Evolutionary conservation across 495 filamentous ascomycete genomes (phyloP), one percentile per base, ranked within the genome.

Genomic region (Margaritispora aquatica): DNA sequence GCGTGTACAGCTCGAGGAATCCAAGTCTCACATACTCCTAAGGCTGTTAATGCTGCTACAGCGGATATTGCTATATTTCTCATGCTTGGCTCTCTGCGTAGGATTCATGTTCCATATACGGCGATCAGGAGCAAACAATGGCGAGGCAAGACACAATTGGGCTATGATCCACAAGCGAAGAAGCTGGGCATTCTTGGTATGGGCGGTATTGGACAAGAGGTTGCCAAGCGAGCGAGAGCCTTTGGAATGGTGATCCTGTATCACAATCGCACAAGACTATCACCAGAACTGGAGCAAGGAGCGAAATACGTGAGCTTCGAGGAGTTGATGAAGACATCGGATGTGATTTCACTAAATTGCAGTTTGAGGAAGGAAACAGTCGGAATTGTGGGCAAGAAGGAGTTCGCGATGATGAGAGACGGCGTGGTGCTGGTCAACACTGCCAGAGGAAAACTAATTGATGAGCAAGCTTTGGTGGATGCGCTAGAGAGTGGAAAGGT

Each of bases 371-470:
- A 46, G 15, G 67, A 60, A 52, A 92, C 89, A 7, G 71, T 73
- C 26, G 81, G 90, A 61, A 87, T 86, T 55, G 84, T 92, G 56
- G 83, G 80, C 44, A 75, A 72, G n/a, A 77, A 78, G 44, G 79
- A 89, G 61, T 78, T 92, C 62, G 70, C 65, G 51, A 78, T 86
- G 69, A 86, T 92, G 79, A 91, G 90, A 67, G 77, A 83, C 61
- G 88, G 89, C 13, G 84, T 87, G 8, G 85, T 90, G 65, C 76
- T 93, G 52, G 82, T 94, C 8, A 94, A 94, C 68, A 92, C 90
- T 1, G 89, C 89, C 2, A 80, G 89, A 19, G 89, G 89, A 19
- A 86, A 85, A 27, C 71, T 89, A 58, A 83, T 93, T 26, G 85
- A 94, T 64, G 89, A 94, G 74, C 80, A 70, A n/a, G 86, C 85